Conservation (phyloP, 2,329 filamentous ascomycete species). For the Phaeomoniella chlamydospora region DNA sequence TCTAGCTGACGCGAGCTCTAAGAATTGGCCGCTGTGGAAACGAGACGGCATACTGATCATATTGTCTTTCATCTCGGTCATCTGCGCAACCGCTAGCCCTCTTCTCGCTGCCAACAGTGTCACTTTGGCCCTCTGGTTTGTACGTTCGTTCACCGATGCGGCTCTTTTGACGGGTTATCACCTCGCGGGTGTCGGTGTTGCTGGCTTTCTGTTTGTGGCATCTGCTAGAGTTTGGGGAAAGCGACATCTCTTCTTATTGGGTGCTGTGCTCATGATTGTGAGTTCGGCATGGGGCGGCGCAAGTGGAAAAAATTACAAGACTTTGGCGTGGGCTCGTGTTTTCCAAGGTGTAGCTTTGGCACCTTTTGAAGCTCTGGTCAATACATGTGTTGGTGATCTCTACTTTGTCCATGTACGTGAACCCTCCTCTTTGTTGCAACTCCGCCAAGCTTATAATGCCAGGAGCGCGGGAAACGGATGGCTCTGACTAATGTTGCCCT, state of each 20-base stretch:
- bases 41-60: constrained; percentile 68
- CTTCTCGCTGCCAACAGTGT: constrained; percentile 82
- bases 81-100: constrained; percentile 71
- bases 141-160: constrained; percentile 54
- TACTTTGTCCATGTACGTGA: constrained; percentile 68
- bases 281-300: constrained; percentile 68
- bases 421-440: neutral
- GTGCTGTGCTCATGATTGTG: constrained; percentile 56
- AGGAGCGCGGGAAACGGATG: constrained; percentile 58
- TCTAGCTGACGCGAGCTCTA: constrained; percentile 9
- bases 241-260: constrained; percentile 71
- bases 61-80: constrained; percentile 66
- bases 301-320: constrained; percentile 51
- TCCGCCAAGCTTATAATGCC: neutral
- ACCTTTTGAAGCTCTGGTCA: constrained; percentile 81
- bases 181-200: constrained; percentile 66
- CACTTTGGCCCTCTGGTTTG: constrained; percentile 55
- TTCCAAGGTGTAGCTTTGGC: constrained; percentile 78
- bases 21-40: constrained; percentile 78
- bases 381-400: constrained; percentile 75
- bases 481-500: constrained; percentile 60
- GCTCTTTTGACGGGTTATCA: constrained; percentile 80
- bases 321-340: constrained; percentile 62
- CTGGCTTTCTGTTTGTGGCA: constrained; percentile 74
- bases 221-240: constrained; percentile 86